A percentile compares a stretch with the other conserved stretches of the same genome.
Conservation (phyloP, 805 yeast genomes). For the Blastobotrys parvus region DNA sequence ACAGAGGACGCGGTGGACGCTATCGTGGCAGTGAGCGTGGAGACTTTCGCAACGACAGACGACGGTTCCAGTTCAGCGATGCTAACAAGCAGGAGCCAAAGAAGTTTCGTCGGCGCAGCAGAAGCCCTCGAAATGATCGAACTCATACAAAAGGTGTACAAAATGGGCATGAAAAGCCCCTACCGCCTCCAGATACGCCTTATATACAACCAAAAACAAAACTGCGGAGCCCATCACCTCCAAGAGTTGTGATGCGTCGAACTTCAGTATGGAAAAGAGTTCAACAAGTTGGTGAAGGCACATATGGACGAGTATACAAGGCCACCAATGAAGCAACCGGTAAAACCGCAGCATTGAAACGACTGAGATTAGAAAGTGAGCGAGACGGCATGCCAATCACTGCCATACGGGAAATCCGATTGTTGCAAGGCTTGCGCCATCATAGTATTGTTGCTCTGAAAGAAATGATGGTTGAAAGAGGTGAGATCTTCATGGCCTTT, state of each 20-base stretch:
- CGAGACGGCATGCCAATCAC: conserved; percentile 96
- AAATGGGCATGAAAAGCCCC: not conserved
- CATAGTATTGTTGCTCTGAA: conserved; percentile 68
- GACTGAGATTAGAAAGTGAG: conserved; percentile 75
- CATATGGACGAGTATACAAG: conserved; percentile 93
- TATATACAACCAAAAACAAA: too few species aligned
- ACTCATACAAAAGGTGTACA: not conserved
- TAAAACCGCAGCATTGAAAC: conserved; percentile 76
- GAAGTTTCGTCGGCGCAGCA: not conserved
- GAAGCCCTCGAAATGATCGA: not conserved
- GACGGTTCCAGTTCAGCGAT: not conserved
- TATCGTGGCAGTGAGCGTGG: too few species aligned
- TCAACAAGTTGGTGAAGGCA: conserved; percentile 96
- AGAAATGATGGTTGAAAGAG: conserved; percentile 81
- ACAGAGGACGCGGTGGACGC: too few species aligned
- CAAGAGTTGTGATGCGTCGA: conserved; percentile 2
- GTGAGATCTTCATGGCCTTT: conserved; percentile 77
- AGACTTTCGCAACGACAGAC: not conserved
- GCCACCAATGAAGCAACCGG: conserved; percentile 65
- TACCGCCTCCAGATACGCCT: not conserved
- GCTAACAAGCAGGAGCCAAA: not conserved
- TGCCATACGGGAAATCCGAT: conserved; percentile 82
- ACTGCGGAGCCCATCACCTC: not conserved
- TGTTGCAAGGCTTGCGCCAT: conserved; percentile 77
- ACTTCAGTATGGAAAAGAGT: conserved; percentile 53